Percentiles rank a stretch among this genome's conserved stretches.
phyloP scores from a whole-genome alignment of 768 basidiomycete species.

The Boletus rubescentipes region DNA sequence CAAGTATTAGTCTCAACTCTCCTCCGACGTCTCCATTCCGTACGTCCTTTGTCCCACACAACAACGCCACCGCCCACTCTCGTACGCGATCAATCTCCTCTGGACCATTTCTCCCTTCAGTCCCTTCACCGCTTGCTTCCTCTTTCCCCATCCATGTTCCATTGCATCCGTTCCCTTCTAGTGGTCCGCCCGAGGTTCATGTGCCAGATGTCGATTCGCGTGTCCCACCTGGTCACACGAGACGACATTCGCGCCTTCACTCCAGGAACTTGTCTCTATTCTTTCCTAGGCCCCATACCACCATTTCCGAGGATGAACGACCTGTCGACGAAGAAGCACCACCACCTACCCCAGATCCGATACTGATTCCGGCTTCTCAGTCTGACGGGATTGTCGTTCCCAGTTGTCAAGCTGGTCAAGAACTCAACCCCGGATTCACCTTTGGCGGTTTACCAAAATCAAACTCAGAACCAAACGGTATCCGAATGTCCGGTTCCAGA shows the following conservation, averaged over 20 bases:
- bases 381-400: constrained; percentile 25
- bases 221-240: constrained; percentile 29
- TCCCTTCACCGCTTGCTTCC: constrained; percentile 29
- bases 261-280: constrained; percentile 90
- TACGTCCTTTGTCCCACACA: constrained; percentile 20
- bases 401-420: constrained; percentile 35
- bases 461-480: constrained; percentile 18
- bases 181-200: constrained; percentile 18
- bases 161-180: constrained; percentile 25
- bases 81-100: constrained; percentile 37
- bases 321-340: constrained; percentile 47
- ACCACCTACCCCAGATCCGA: constrained; percentile 43
- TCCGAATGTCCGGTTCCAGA: constrained; percentile 17
- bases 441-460: constrained; percentile 54
- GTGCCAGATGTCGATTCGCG: constrained; percentile 12
- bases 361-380: constrained; percentile 42
- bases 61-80: constrained; percentile 16
- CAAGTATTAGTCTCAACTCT: constrained; percentile 22
- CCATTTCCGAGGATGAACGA: constrained; percentile 68
- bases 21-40: constrained; percentile 35
- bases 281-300: constrained; percentile 71
- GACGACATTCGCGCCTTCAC: constrained; percentile 71
- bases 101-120: constrained; percentile 24
- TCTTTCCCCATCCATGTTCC: constrained; percentile 30
- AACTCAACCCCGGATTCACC: constrained; percentile 56